phyloP scores from a whole-genome alignment of 129 eudicot genomes.

The Apium graveolens region DNA sequence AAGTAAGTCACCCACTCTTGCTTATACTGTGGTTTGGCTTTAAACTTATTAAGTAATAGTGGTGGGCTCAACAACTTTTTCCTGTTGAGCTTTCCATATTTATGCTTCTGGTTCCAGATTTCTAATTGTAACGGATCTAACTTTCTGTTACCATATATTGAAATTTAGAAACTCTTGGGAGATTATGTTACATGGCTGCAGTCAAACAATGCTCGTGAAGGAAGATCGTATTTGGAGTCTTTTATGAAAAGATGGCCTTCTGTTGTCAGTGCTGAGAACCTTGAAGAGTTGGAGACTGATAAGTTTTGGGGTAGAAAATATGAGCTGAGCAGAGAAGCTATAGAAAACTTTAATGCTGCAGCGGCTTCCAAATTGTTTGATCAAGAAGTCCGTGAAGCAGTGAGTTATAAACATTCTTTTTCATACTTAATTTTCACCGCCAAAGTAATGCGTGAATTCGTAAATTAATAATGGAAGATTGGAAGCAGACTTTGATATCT shows the following conservation, averaged over 20 bases:
- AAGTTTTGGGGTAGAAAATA: slow-evolving; percentile 43
- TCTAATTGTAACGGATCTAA: slow-evolving; percentile 4
- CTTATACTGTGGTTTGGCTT: not conserved
- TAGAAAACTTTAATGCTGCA: slow-evolving; percentile 62
- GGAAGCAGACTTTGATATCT: not conserved
- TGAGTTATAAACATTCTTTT: slow-evolving; percentile 26
- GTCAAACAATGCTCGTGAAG: slow-evolving; percentile 56
- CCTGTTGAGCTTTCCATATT: not conserved
- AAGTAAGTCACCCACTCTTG: slow-evolving; percentile 31
- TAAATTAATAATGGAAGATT: not conserved
- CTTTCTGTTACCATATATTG: not conserved
- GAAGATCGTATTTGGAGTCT: slow-evolving; percentile 39
- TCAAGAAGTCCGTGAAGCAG: slow-evolving; percentile 94
- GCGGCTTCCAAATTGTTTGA: slow-evolving; percentile 89
- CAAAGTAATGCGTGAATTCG: not conserved
- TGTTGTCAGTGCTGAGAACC: slow-evolving; percentile 26
- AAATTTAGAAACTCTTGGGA: slow-evolving; percentile 42
- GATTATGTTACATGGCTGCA: slow-evolving; percentile 67
- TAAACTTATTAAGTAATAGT: not conserved
- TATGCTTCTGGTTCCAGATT: not conserved
- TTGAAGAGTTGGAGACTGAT: slow-evolving; percentile 31
- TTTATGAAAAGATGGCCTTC: slow-evolving; percentile 77
- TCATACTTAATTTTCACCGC: not conserved
- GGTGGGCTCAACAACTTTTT: not conserved
- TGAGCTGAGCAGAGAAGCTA: slow-evolving; percentile 39